These are phyloP conservation scores for Halenospora varia DNA, from an alignment of 495 filamentous ascomycete genomes.

Conservation along the genomic window DNA sequence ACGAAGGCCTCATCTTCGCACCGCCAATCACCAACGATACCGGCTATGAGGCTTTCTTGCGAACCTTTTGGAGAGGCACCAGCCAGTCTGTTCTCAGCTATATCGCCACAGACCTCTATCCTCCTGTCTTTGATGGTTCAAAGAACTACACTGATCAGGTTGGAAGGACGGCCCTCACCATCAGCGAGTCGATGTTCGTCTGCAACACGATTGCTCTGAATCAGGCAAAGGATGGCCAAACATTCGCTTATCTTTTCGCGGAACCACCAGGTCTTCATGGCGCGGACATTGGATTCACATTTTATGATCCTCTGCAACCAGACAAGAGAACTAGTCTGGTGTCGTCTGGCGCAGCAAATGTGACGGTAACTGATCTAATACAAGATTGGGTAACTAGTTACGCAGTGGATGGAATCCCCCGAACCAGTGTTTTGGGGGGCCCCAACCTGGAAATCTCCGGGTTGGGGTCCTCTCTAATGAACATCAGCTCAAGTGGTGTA, in stretches of 20 bases:
- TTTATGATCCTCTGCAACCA: slow-evolving; percentile 34
- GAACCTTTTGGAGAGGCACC: neutral
- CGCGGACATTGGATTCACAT: slow-evolving; percentile 46
- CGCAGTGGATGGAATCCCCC: slow-evolving; percentile 18
- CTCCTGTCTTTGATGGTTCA: neutral
- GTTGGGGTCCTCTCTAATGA: neutral
- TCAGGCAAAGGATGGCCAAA: slow-evolving; percentile 43
- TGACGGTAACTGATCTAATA: slow-evolving; percentile 42
- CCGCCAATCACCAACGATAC: slow-evolving; percentile 2
- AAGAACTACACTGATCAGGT: slow-evolving; percentile 32
- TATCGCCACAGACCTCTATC: slow-evolving; percentile 1
- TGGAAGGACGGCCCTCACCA: slow-evolving; percentile 30
- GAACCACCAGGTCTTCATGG: slow-evolving; percentile 52
- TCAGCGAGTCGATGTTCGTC: slow-evolving; percentile 38
- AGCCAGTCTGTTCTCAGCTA: neutral
- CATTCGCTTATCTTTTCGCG: slow-evolving; percentile 56
- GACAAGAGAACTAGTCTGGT: slow-evolving; percentile 28
- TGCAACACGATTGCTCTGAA: slow-evolving; percentile 44
- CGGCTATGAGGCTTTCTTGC: neutral
- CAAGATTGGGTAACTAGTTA: slow-evolving; percentile 59
- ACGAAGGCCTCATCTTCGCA: slow-evolving; percentile 38
- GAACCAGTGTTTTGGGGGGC: neutral
- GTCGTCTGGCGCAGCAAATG: slow-evolving; percentile 32
- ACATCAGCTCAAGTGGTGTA: neutral
- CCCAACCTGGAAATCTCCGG: neutral